Evolutionary conservation across 2,329 filamentous ascomycete species (phyloP).

Genomic region (Sporothrix globosa): DNA sequence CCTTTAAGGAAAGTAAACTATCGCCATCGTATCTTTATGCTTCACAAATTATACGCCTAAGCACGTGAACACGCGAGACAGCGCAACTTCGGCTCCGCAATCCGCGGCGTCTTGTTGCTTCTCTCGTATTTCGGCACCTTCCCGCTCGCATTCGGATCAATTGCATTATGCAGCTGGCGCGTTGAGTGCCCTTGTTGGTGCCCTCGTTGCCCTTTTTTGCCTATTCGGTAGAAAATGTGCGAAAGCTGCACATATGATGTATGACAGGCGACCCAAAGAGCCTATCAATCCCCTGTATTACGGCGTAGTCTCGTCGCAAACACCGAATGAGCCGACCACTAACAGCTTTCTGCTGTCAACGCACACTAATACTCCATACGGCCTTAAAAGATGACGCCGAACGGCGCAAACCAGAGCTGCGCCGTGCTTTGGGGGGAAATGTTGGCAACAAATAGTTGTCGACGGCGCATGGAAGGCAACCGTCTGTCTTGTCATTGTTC

Average conservation of each 20-base stretch:
- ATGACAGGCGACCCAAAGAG: neutral
- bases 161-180: neutral
- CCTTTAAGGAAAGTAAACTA: neutral
- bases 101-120: neutral
- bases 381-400: neutral
- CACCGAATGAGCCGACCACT: neutral
- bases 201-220: neutral
- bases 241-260: neutral
- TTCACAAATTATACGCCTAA: neutral
- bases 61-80: neutral
- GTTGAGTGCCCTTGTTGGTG: too few relatives aligned
- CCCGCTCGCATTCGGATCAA: neutral
- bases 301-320: neutral
- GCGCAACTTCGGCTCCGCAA: neutral
- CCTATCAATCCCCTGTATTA: neutral
- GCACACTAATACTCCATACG: neutral
- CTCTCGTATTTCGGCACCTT: neutral
- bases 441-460: neutral
- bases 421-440: neutral
- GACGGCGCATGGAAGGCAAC: neutral
- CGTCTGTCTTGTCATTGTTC: neutral
- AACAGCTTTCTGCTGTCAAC: neutral
- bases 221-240: conserved; percentile 12
- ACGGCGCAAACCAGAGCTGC: neutral
- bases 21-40: neutral